Conservation (phyloP, 2,329 filamentous ascomycete genomes). For the Colletotrichum endophyticum region DNA sequence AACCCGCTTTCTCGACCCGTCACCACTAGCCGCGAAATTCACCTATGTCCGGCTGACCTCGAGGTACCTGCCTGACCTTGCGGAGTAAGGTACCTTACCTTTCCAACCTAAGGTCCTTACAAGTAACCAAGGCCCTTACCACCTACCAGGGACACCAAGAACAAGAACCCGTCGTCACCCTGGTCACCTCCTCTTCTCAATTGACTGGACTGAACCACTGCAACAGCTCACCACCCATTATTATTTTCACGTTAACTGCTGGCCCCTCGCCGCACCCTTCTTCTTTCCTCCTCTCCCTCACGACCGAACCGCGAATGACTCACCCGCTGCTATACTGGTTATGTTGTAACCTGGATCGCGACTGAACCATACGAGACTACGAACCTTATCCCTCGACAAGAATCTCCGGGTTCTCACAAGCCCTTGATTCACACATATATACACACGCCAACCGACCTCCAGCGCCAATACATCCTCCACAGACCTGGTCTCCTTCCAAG, state of each 20-base stretch:
- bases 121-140: background rate
- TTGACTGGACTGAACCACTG: background rate
- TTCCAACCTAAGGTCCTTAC: background rate
- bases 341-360: conserved; percentile 11
- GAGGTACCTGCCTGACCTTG: background rate
- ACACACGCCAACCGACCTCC: background rate
- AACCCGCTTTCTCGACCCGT: conserved; percentile 2
- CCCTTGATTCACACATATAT: conserved; percentile 13
- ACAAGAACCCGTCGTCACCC: background rate
- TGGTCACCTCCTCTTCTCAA: background rate
- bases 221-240: background rate
- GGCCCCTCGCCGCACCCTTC: background rate
- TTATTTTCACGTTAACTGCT: conserved; percentile 8
- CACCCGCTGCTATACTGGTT: background rate
- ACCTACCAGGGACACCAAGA: background rate
- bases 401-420: background rate
- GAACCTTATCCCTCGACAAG: conserved; percentile 1
- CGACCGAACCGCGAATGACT: background rate
- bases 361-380: background rate
- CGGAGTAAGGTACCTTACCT: background rate
- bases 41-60: conserved; percentile 18
- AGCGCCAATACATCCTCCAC: background rate
- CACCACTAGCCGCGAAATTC: conserved; percentile 5
- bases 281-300: background rate
- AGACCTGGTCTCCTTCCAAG: background rate